Percentiles rank a stretch among this genome's conserved stretches.
These are phyloP conservation scores for Nannizzia gypsea DNA, from an alignment of 2,329 filamentous ascomycete genomes.

Conservation along the genomic window DNA sequence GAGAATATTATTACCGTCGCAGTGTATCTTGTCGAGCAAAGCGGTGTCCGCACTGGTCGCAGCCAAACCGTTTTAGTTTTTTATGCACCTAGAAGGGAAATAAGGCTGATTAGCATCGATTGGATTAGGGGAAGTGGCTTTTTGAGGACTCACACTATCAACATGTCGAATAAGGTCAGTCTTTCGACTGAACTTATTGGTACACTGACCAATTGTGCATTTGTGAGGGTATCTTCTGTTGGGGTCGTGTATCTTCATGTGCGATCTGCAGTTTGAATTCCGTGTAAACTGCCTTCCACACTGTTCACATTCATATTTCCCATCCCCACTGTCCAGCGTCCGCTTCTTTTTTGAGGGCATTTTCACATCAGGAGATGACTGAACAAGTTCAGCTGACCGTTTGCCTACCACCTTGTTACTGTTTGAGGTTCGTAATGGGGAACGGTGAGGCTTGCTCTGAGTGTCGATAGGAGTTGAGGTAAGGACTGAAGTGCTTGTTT, in stretches of 20 bases:
- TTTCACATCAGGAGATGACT: neutral
- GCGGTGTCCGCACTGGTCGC: constrained; percentile 55
- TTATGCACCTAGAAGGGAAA: constrained; percentile 50
- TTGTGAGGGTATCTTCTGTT: constrained; percentile 57
- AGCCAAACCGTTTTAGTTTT: constrained; percentile 58
- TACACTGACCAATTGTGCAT: constrained; percentile 55
- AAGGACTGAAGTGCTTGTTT: neutral
- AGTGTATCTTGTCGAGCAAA: constrained; percentile 77
- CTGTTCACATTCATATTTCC: constrained; percentile 58
- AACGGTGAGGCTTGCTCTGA: constrained; percentile 6
- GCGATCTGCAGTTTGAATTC: constrained; percentile 76
- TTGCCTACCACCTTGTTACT: neutral
- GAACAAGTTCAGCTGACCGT: neutral
- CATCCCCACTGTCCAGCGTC: constrained; percentile 49
- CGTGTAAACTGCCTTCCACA: constrained; percentile 73
- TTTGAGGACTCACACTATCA: constrained; percentile 39
- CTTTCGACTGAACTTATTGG: constrained; percentile 67
- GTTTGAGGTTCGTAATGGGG: constrained; percentile 5
- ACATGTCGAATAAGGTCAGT: constrained; percentile 57
- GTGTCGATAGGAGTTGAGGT: neutral
- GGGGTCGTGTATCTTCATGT: constrained; percentile 73
- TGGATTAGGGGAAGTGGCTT: neutral
- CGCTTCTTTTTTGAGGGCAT: constrained; percentile 8
- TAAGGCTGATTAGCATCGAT: neutral
- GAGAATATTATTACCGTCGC: constrained; percentile 49